Conservation (phyloP, 148 eudicot species). For the Rhododendron williamsianum region DNA sequence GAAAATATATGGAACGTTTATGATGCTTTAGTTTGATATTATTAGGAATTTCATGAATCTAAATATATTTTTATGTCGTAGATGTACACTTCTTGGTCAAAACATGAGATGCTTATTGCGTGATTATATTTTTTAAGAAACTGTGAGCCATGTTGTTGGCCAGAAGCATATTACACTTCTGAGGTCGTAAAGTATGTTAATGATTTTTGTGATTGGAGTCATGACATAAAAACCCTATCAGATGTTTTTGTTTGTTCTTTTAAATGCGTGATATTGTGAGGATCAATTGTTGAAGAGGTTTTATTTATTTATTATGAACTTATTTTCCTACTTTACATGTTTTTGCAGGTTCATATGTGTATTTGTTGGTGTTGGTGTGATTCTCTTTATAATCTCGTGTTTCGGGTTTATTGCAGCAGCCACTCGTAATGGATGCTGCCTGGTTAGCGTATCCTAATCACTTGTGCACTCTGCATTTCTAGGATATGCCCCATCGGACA, state of each 20-base stretch:
- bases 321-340: not conserved
- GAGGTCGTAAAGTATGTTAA: not conserved
- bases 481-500: not conserved
- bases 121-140: not conserved
- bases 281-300: not conserved
- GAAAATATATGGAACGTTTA: not conserved
- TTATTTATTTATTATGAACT: not conserved
- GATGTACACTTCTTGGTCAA: not conserved
- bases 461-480: not conserved
- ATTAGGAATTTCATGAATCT: not conserved
- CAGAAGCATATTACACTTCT: not conserved
- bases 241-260: slow-evolving; percentile 23
- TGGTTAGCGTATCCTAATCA: slow-evolving; percentile 74
- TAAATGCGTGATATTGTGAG: slow-evolving; percentile 36
- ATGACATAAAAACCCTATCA: too few relatives aligned
- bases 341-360: slow-evolving; percentile 74
- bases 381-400: slow-evolving; percentile 68
- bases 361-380: slow-evolving; percentile 63
- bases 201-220: not conserved
- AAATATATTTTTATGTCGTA: not conserved
- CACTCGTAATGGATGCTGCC: slow-evolving; percentile 84
- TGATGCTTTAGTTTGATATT: not conserved
- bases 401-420: slow-evolving; percentile 87
- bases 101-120: not conserved
- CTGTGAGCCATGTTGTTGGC: not conserved